These are phyloP conservation scores for Triticum turgidum DNA, from an alignment of 176 grass and related monocot genomes.

Conservation along the genomic window DNA sequence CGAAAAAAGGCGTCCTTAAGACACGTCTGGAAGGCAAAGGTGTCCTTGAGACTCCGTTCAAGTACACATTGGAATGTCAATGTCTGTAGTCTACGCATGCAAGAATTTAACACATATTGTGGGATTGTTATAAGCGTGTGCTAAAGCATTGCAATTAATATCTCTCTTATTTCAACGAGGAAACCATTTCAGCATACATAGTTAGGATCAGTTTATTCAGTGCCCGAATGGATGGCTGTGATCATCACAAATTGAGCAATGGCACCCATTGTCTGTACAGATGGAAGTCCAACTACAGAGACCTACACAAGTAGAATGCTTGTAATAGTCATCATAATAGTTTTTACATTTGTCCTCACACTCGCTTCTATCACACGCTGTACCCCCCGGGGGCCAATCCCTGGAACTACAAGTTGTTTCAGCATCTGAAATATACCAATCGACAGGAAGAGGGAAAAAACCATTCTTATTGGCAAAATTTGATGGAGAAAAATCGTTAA, in stretches of 20 bases:
- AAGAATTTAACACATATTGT: too few species aligned
- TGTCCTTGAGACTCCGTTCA: too few species aligned
- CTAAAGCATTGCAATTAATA: too few species aligned
- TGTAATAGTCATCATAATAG: not conserved
- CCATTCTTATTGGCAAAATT: not conserved
- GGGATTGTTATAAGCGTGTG: too few species aligned
- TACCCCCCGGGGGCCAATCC: not conserved
- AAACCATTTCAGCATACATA: too few species aligned
- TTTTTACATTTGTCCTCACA: not conserved
- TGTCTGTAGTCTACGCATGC: too few species aligned
- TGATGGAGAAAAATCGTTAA: not conserved
- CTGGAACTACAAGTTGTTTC: not conserved
- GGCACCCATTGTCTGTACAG: not conserved
- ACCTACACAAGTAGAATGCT: not conserved
- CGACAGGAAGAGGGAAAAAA: not conserved
- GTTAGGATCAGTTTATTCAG: not conserved
- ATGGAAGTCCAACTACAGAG: not conserved
- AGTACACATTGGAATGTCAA: too few species aligned
- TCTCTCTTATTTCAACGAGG: too few species aligned
- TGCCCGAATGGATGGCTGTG: not conserved
- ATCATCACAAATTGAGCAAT: not conserved
- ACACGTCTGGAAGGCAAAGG: too few species aligned
- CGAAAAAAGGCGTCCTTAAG: too few species aligned
- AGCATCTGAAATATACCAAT: too few species aligned
- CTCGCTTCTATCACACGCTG: not conserved